phyloP scores from a whole-genome alignment of 208 protist species.

The Trypanosoma avium region DNA sequence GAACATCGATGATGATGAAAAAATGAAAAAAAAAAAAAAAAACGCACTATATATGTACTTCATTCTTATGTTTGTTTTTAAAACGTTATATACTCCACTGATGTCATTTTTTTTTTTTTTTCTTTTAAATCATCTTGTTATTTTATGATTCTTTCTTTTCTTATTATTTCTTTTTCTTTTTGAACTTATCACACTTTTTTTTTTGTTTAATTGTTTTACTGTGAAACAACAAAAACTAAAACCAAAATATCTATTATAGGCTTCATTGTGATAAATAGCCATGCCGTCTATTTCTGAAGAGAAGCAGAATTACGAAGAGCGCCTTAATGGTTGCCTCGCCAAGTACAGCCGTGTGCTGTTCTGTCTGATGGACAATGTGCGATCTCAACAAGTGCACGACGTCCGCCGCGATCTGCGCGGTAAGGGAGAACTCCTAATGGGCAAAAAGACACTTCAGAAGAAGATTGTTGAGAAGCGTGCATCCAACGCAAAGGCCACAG shows the following conservation, averaged over 20 bases:
- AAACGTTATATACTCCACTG: background rate
- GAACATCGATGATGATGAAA: no score
- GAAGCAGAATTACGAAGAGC: conserved; percentile 91
- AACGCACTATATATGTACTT: no score
- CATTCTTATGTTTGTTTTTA: no score
- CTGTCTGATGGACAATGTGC: conserved; percentile 97
- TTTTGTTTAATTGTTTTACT: no score
- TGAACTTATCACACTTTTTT: no score
- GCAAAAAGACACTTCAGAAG: conserved; percentile 99
- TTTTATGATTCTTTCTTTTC: no score
- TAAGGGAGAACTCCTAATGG: conserved; percentile 96
- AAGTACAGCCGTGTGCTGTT: conserved; percentile 96
- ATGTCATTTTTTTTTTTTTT: conserved; percentile 12
- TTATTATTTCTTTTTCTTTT: no score
- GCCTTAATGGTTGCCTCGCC: conserved; percentile 88
- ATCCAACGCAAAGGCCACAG: conserved; percentile 42
- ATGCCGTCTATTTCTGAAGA: conserved; percentile 67
- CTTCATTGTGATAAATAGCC: conserved; percentile 14
- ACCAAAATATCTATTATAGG: no score
- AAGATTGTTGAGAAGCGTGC: conserved; percentile 91
- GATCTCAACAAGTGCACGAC: conserved; percentile 96
- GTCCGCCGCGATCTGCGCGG: conserved; percentile 95
- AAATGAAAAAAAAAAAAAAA: no score
- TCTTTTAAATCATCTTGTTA: background rate
- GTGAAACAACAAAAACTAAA: no score